Evolutionary conservation across 208 protist genomes (phyloP).

Genomic region (Leishmania mexicana): DNA sequence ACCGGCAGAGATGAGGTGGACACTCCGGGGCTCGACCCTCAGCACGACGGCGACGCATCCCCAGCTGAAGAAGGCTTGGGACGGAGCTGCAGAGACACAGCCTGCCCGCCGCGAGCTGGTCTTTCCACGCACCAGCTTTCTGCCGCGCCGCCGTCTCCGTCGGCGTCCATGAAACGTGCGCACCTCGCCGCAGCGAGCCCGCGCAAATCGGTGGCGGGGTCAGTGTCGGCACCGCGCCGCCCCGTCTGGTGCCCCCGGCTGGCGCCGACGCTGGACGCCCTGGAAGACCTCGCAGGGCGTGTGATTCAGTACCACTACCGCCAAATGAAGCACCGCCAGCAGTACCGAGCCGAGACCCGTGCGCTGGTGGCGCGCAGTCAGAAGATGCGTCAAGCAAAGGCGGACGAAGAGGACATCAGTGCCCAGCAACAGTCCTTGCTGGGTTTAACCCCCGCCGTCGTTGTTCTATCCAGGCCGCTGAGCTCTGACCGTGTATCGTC

Average conservation of each 20-base stretch:
- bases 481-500: background rate
- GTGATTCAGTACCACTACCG: slow-evolving; percentile 74
- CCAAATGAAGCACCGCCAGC: slow-evolving; percentile 32
- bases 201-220: background rate
- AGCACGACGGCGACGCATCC: background rate
- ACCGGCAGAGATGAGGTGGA: background rate
- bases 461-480: background rate
- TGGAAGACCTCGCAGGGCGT: slow-evolving; percentile 57
- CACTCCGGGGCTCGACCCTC: background rate
- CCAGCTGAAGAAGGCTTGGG: background rate
- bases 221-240: background rate
- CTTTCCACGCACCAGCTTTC: background rate
- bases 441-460: background rate
- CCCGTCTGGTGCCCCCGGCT: slow-evolving; percentile 24
- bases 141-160: background rate
- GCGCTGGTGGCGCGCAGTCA: slow-evolving; percentile 24
- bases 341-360: slow-evolving; percentile 33
- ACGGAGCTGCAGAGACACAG: background rate
- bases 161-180: background rate
- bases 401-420: background rate
- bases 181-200: background rate
- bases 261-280: slow-evolving; percentile 11
- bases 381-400: background rate
- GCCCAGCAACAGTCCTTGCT: background rate
- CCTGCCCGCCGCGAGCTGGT: background rate